A percentile compares a stretch with the other conserved stretches of the same genome.
Conservation (phyloP, 768 basidiomycete genomes). For the Boletus reticulatus region DNA sequence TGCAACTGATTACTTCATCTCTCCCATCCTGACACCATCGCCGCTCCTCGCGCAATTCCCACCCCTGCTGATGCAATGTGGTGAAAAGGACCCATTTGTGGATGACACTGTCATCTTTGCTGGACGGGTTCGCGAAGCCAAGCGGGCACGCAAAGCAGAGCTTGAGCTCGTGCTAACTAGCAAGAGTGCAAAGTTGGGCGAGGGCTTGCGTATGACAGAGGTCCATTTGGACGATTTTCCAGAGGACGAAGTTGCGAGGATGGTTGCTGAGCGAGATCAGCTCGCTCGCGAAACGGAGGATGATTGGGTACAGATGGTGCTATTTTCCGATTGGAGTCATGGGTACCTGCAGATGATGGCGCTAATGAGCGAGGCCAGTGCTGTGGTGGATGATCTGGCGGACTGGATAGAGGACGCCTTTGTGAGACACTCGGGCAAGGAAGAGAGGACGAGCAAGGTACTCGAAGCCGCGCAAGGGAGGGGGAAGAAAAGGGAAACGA, state of each 20-base stretch:
- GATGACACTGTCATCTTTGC: constrained; percentile 98
- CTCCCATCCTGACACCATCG: constrained; percentile 87
- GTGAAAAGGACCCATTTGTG: constrained; percentile 94
- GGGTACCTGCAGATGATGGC: constrained; percentile 95
- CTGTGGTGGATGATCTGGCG: constrained; percentile 77
- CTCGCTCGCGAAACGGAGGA: constrained; percentile 74
- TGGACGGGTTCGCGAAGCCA: constrained; percentile 92
- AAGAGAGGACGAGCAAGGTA: constrained; percentile 18
- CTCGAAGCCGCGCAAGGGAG: constrained; percentile 14
- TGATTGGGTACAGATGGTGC: constrained; percentile 92
- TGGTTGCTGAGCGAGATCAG: constrained; percentile 59
- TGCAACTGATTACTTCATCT: constrained; percentile 91
- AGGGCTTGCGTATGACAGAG: constrained; percentile 60
- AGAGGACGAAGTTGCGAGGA: constrained; percentile 33
- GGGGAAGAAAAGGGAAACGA: constrained; percentile 28
- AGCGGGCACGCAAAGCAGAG: constrained; percentile 75
- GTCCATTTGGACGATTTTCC: constrained; percentile 29
- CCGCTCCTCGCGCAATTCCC: constrained; percentile 90
- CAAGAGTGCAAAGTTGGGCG: constrained; percentile 63
- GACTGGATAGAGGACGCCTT: constrained; percentile 92
- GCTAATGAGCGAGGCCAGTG: constrained; percentile 78
- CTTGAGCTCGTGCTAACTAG: constrained; percentile 59
- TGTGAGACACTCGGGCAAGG: constrained; percentile 30
- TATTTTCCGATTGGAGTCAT: constrained; percentile 96
- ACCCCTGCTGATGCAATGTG: constrained; percentile 89